Base-by-base conservation (phyloP, 1,139 yeast species). In the Geotrichum restrictum region DNA sequence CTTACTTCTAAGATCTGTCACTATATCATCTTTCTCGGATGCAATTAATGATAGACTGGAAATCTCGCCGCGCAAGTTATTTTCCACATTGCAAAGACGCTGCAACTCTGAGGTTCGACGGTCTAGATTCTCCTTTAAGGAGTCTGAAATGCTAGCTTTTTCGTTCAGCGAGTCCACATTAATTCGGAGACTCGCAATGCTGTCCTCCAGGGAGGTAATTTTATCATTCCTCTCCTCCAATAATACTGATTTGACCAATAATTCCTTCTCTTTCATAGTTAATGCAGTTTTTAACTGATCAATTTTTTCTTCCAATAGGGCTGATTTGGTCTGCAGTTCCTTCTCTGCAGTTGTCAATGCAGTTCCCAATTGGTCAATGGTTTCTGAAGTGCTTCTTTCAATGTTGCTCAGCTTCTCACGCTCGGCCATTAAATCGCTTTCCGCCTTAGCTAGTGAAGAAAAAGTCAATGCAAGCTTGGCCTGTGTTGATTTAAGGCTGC, bases 401-500 rank as follows among this genome's bases (percentile, higher is more conserved):
- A 13, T 24, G 24, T 24, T 5, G 29, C 8, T 24, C 8, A 8
- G 5, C 5, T 24, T 5, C 8, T 24, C 29, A 5, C 29, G 7
- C 8, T 24, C 29, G 5, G 29, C 29, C 8, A 5, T 24, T 24
- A 5, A 24, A 24, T 24, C 29, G 8, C 29, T 24, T 24, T 24
- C 8, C 5, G 29, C 8, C 8, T 24, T 24, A 8, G 29, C 29
- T 24, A 24, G n/a, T n/a, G n/a, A n/a, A n/a, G n/a, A n/a, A n/a
- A n/a, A n/a, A n/a, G n/a, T 14, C 8, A 14, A 7, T 8, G 39
- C 39, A 11, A 36, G 19, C 21, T 37, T 16, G 6, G 10, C 21
- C 24, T 37, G 41, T 5, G 13, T 21, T 18, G 5, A 5, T 19
- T 16, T 18, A 7, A 37, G 41, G 87, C 94, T 61, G 85, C 79